Percentiles rank a stretch among this genome's conserved stretches.
Conservation (phyloP, 495 filamentous ascomycete genomes). For the Aspergillus asperescens region DNA sequence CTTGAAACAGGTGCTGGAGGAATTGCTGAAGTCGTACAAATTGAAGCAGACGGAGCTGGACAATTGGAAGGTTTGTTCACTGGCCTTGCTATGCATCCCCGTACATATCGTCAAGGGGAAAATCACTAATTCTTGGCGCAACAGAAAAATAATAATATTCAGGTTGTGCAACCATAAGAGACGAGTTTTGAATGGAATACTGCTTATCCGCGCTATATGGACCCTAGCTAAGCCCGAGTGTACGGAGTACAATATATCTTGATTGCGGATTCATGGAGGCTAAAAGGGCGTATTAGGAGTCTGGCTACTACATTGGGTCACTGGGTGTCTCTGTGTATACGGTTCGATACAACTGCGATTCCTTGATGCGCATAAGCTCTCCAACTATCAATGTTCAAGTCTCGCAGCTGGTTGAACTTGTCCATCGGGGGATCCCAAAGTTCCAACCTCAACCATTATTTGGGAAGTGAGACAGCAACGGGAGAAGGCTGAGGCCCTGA, state of each 20-base stretch:
- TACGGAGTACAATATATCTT: constrained; percentile 10
- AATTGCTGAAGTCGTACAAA: constrained; percentile 96
- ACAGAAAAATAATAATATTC: constrained; percentile 98
- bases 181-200: constrained; percentile 5
- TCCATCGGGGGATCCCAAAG: not conserved
- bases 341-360: not conserved
- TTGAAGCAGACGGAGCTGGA: constrained; percentile 90
- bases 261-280: constrained; percentile 1
- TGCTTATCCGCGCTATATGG: not conserved
- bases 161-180: constrained; percentile 72
- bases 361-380: not conserved
- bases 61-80: constrained; percentile 82
- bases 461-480: not conserved
- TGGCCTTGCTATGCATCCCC: constrained; percentile 1
- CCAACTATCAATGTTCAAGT: not conserved
- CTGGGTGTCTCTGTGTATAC: not conserved
- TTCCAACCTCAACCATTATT: not conserved
- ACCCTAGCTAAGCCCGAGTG: not conserved
- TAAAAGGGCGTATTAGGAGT: constrained; percentile 13
- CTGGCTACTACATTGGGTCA: not conserved
- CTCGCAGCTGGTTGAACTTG: not conserved
- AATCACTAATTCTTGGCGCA: constrained; percentile 20
- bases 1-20: constrained; percentile 91
- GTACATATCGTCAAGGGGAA: constrained; percentile 4
- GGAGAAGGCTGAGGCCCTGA: not conserved